Percentiles rank a stretch among this genome's conserved stretches.
Conservation (phyloP, 768 basidiomycete genomes). For the Peribolospora kevripleyi region DNA sequence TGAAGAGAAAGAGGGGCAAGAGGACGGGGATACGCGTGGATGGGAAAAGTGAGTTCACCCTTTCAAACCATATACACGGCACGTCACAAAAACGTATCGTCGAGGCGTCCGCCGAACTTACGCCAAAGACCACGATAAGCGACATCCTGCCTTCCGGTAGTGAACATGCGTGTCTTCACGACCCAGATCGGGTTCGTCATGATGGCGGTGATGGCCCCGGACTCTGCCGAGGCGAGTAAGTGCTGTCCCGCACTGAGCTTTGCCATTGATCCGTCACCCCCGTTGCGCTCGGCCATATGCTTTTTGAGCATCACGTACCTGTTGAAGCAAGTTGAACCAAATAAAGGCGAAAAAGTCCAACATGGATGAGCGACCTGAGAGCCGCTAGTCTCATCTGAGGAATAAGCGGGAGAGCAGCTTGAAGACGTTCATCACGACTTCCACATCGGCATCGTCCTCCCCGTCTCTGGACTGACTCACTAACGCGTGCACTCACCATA, state of each 20-base stretch:
- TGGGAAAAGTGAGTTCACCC: too few relatives aligned
- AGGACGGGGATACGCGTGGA: too few relatives aligned
- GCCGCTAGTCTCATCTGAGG: too few relatives aligned
- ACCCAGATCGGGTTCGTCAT: slow-evolving; percentile 97
- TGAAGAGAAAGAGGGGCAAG: neutral
- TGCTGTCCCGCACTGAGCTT: slow-evolving; percentile 53
- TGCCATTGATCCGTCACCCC: slow-evolving; percentile 33
- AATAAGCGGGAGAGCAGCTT: too few relatives aligned
- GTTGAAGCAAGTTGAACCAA: neutral
- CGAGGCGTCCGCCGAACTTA: neutral
- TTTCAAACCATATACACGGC: too few relatives aligned
- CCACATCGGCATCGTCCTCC: too few relatives aligned
- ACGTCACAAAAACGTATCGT: neutral
- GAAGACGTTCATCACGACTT: too few relatives aligned
- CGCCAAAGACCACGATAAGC: slow-evolving; percentile 33
- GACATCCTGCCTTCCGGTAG: slow-evolving; percentile 36
- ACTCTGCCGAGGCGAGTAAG: slow-evolving; percentile 75
- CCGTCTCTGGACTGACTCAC: too few relatives aligned
- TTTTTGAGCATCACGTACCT: slow-evolving; percentile 90
- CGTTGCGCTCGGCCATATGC: slow-evolving; percentile 30
- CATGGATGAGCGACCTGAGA: too few relatives aligned
- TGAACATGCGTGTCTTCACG: slow-evolving; percentile 90
- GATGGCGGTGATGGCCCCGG: slow-evolving; percentile 78
- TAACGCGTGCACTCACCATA: slow-evolving; percentile 42
- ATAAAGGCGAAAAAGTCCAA: neutral